Percentiles rank a stretch among this genome's conserved stretches.
Conservation (phyloP, 2,329 filamentous ascomycete species). For the Fusarium sp. region DNA sequence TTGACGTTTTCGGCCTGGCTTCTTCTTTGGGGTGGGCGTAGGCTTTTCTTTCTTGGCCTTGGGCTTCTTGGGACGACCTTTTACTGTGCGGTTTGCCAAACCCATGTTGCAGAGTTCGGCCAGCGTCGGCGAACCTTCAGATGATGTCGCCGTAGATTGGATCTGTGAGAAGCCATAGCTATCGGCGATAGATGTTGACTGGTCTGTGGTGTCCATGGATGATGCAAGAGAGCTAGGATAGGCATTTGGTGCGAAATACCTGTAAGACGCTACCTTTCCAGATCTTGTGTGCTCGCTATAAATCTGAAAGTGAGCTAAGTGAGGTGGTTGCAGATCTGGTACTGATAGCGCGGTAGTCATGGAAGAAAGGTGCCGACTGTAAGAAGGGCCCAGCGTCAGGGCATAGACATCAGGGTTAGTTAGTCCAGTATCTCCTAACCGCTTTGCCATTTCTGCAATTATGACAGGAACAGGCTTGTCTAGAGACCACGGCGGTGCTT, state of each 20-base stretch:
- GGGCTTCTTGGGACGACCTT: conserved; percentile 43
- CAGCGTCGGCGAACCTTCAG: conserved; percentile 32
- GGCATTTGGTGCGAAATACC: conserved; percentile 43
- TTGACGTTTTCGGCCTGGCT: conserved; percentile 9
- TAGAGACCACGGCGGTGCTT: conserved; percentile 49
- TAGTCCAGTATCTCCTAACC: conserved; percentile 45
- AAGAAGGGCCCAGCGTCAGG: conserved; percentile 52
- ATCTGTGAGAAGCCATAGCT: conserved; percentile 36
- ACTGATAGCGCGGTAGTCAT: conserved; percentile 52
- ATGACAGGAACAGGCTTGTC: conserved; percentile 51
- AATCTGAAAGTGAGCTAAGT: conserved; percentile 51
- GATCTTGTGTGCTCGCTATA: conserved; percentile 51
- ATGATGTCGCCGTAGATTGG: conserved; percentile 1
- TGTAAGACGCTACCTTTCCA: conserved; percentile 53
- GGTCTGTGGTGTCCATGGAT: background rate
- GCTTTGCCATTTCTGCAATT: conserved; percentile 47
- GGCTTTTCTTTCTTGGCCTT: conserved; percentile 25
- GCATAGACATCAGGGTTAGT: conserved; percentile 54
- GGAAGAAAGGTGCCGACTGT: conserved; percentile 53
- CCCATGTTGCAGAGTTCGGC: conserved; percentile 45
- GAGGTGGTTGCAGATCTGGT: conserved; percentile 47
- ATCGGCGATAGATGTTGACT: conserved; percentile 2
- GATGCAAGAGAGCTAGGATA: background rate
- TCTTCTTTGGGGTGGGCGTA: conserved; percentile 4
- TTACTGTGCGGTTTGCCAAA: conserved; percentile 38